Evolutionary conservation across 129 eudicot genomes (phyloP).

Genomic region (Mikania micrantha): DNA sequence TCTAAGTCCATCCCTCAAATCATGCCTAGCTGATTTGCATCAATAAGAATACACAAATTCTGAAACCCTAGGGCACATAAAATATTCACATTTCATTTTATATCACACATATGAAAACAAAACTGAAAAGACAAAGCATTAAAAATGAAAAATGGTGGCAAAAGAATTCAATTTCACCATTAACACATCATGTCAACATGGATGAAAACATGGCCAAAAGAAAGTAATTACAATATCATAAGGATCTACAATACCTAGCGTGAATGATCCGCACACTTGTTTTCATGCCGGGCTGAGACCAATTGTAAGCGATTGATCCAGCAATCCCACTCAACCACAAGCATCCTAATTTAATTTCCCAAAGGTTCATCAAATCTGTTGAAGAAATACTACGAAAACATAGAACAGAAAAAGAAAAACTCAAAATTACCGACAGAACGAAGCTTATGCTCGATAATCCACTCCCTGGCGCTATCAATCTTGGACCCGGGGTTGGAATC

Average conservation of each 20-base stretch:
- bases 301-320: conserved; percentile 72
- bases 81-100: background rate
- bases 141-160: background rate
- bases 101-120: no score
- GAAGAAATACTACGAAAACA: background rate
- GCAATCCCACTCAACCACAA: conserved; percentile 64
- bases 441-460: conserved; percentile 73
- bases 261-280: conserved; percentile 78
- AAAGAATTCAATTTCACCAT: background rate
- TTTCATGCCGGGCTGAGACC: conserved; percentile 81
- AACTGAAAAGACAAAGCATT: no score
- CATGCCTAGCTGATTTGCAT: background rate
- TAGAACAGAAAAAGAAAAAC: background rate
- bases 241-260: conserved; percentile 36
- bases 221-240: background rate
- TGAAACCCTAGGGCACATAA: background rate
- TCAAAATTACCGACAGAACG: conserved; percentile 56
- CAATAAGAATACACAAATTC: background rate
- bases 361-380: background rate
- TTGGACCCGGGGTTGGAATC: conserved; percentile 19
- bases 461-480: conserved; percentile 31
- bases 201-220: background rate
- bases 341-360: conserved; percentile 31
- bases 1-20: no score
- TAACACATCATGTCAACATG: no score